phyloP scores from a whole-genome alignment of 208 protist genomes.

The Crithidia thermophila region DNA sequence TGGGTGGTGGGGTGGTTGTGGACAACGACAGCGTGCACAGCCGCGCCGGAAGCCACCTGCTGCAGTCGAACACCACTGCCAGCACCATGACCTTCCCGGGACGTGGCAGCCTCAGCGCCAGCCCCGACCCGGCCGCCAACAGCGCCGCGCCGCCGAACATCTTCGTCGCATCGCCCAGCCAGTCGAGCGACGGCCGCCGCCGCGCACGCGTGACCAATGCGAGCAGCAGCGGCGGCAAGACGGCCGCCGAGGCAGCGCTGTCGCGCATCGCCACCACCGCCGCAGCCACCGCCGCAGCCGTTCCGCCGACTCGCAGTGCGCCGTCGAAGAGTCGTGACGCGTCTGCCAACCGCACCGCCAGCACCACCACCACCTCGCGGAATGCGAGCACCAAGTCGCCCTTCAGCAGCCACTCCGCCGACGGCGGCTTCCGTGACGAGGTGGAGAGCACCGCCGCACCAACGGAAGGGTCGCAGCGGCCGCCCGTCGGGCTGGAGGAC shows the following conservation, averaged over 20 bases:
- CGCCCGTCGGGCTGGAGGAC: slow-evolving; percentile 9
- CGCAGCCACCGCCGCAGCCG: not conserved
- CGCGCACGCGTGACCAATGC: not conserved
- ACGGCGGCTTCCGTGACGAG: slow-evolving; percentile 9
- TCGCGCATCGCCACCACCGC: not conserved
- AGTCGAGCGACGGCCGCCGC: slow-evolving; percentile 5
- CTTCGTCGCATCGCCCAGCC: slow-evolving; percentile 24
- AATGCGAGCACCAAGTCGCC: not conserved
- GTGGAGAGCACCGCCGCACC: slow-evolving; percentile 13
- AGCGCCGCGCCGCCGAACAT: slow-evolving; percentile 7
- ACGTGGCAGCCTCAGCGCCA: not conserved
- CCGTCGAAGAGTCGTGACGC: slow-evolving; percentile 3
- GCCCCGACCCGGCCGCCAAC: too few relatives aligned
- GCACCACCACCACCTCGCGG: not conserved
- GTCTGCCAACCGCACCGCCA: not conserved
- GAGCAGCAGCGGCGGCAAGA: not conserved
- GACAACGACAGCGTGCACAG: slow-evolving; percentile 16
- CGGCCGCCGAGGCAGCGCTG: not conserved
- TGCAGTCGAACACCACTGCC: slow-evolving; percentile 7
- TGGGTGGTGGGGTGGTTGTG: not conserved
- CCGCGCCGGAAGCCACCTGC: slow-evolving; percentile 1
- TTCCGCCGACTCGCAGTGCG: not conserved
- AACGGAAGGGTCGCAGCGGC: slow-evolving; percentile 16
- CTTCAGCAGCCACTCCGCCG: not conserved
- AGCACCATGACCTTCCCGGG: slow-evolving; percentile 1